These are phyloP conservation scores for Phytophthora pinifolia DNA, from an alignment of 352 stramenopile species.

Conservation along the genomic window DNA sequence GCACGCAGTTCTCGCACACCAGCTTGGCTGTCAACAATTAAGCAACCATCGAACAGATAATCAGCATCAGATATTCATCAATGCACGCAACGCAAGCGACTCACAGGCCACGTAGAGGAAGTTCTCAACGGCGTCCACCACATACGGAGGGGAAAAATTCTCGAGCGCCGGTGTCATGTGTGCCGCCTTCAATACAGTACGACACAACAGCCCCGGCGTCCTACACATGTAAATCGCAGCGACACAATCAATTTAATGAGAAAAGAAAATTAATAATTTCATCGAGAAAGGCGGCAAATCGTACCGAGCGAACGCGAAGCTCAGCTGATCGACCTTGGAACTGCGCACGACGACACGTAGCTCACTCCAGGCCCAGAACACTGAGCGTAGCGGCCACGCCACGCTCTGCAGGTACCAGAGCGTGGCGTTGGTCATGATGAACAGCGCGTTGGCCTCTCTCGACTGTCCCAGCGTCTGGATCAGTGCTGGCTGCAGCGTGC, in stretches of 20 bases:
- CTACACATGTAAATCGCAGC: constrained; percentile 19
- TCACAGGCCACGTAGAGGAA: constrained; percentile 50
- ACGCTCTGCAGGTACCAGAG: constrained; percentile 57
- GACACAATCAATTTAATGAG: background rate
- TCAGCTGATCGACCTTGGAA: constrained; percentile 45
- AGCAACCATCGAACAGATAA: background rate
- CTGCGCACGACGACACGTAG: constrained; percentile 63
- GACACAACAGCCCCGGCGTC: constrained; percentile 55
- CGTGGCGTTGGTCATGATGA: constrained; percentile 47
- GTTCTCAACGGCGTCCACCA: constrained; percentile 43
- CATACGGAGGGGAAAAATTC: constrained; percentile 38
- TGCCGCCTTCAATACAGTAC: constrained; percentile 44
- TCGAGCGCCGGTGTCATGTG: constrained; percentile 42
- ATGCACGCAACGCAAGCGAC: constrained; percentile 12
- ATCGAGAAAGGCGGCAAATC: constrained; percentile 5
- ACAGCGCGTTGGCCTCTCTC: constrained; percentile 53
- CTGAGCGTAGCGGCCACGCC: constrained; percentile 54
- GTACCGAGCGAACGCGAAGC: constrained; percentile 58
- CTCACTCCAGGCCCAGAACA: constrained; percentile 84
- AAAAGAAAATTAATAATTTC: background rate
- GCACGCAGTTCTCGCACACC: constrained; percentile 75
- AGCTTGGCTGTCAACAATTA: constrained; percentile 38
- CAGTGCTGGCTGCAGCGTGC: constrained; percentile 62
- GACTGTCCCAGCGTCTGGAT: constrained; percentile 70
- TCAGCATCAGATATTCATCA: background rate